Conservation (phyloP, 768 basidiomycete species). For the Sarcomyxa edulis region DNA sequence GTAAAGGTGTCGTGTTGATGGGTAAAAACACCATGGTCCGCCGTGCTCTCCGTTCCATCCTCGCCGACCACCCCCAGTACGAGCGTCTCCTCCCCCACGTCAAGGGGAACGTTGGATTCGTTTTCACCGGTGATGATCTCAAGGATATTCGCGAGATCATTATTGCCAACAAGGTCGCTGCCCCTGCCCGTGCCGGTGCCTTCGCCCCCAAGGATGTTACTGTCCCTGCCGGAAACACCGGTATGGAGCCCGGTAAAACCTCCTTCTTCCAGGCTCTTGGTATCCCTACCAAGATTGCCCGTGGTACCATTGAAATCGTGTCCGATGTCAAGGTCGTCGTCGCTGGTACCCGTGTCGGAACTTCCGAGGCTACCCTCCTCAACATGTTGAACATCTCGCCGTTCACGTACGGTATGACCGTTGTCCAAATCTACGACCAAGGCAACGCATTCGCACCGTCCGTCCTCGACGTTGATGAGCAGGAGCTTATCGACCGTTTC, state of each 20-base stretch:
- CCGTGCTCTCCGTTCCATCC: slow-evolving; percentile 90
- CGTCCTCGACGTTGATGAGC: slow-evolving; percentile 91
- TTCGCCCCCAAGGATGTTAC: slow-evolving; percentile 88
- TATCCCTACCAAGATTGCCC: slow-evolving; percentile 99
- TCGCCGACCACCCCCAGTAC: slow-evolving; percentile 87
- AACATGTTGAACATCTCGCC: slow-evolving; percentile 99
- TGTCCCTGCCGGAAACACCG: slow-evolving; percentile 95
- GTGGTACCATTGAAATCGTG: slow-evolving; percentile 99
- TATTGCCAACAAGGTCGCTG: slow-evolving; percentile 95
- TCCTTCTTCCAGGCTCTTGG: slow-evolving; percentile 99
- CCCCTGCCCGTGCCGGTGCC: slow-evolving; percentile 98
- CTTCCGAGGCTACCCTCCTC: slow-evolving; percentile 95
- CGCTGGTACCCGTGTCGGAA: slow-evolving; percentile 89
- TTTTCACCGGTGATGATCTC: slow-evolving; percentile 89
- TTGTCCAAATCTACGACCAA: slow-evolving; percentile 92
- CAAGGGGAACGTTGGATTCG: slow-evolving; percentile 98
- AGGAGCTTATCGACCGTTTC: slow-evolving; percentile 90
- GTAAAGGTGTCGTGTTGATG: slow-evolving; percentile 96
- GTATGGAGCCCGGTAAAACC: slow-evolving; percentile 99
- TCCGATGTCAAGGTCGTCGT: slow-evolving; percentile 93
- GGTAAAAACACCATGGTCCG: slow-evolving; percentile 99
- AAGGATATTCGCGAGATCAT: slow-evolving; percentile 94
- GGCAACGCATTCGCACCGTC: slow-evolving; percentile 88
- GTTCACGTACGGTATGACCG: slow-evolving; percentile 99
- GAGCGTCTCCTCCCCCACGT: slow-evolving; percentile 95